Conservation (phyloP, 225 moss, liverwort and hornwort species). For the Antitrichia curtipendula region DNA sequence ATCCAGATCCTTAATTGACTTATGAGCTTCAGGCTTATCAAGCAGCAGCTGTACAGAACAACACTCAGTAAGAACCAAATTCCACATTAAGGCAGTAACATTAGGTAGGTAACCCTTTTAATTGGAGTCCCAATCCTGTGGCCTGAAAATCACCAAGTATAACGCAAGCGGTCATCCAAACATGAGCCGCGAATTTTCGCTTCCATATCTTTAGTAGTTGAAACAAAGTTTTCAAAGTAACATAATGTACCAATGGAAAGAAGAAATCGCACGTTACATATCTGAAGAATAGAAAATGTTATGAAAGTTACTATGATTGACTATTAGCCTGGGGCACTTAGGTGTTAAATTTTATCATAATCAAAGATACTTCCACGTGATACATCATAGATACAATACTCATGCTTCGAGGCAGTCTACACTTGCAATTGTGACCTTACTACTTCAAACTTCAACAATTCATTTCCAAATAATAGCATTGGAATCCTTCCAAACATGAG, state of each 20-base stretch:
- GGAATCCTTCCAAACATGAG: background rate
- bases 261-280: background rate
- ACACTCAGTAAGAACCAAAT: background rate
- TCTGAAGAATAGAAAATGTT: background rate
- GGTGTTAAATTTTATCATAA: background rate
- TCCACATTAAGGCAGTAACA: background rate
- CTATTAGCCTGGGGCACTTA: background rate
- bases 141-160: background rate
- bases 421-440: background rate
- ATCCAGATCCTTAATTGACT: constrained; percentile 77
- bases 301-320: background rate
- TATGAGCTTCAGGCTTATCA: constrained; percentile 57
- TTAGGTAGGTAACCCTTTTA: background rate
- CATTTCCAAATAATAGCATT: background rate
- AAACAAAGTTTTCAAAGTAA: background rate
- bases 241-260: background rate
- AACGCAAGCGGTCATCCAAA: background rate
- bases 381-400: background rate
- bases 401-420: background rate
- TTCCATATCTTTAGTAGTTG: background rate
- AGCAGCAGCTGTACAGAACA: constrained; percentile 25
- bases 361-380: background rate
- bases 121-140: background rate
- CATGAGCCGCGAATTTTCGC: background rate
- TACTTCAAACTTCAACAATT: background rate